Evolutionary conservation across 2,329 filamentous ascomycete species (phyloP).

Genomic region (Camillea tinctor): DNA sequence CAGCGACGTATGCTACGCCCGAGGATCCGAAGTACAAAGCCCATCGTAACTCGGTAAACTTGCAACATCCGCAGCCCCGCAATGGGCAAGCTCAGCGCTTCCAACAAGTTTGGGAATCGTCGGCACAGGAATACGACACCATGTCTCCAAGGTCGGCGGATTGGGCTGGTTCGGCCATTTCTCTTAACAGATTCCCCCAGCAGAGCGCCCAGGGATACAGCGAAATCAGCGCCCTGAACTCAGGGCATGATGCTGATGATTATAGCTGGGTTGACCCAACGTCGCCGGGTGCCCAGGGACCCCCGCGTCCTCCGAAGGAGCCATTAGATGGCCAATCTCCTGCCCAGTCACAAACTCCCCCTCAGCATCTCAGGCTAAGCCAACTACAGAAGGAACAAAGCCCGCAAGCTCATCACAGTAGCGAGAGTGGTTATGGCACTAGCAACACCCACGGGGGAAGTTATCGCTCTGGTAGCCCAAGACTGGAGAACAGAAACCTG

Average conservation of each 20-base stretch:
- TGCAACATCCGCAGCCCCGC: slow-evolving; percentile 77
- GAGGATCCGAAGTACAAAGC: slow-evolving; percentile 80
- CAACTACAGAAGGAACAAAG: slow-evolving; percentile 51
- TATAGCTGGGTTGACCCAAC: slow-evolving; percentile 38
- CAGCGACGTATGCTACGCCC: slow-evolving; percentile 54
- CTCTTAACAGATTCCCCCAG: slow-evolving; percentile 51
- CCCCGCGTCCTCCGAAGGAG: slow-evolving; percentile 63
- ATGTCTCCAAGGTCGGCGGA: slow-evolving; percentile 61
- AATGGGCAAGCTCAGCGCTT: slow-evolving; percentile 73
- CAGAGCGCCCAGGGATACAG: slow-evolving; percentile 49
- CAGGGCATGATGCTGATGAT: slow-evolving; percentile 40
- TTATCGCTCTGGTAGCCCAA: slow-evolving; percentile 50
- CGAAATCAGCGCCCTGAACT: slow-evolving; percentile 39
- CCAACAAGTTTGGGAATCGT: slow-evolving; percentile 69
- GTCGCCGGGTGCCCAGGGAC: slow-evolving; percentile 45
- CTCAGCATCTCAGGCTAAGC: slow-evolving; percentile 46
- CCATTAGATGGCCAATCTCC: slow-evolving; percentile 45
- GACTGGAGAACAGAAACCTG: slow-evolving; percentile 57
- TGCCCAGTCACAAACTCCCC: slow-evolving; percentile 40
- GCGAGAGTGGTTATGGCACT: slow-evolving; percentile 54
- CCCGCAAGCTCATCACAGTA: slow-evolving; percentile 56
- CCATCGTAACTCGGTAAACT: slow-evolving; percentile 75
- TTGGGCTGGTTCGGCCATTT: slow-evolving; percentile 61
- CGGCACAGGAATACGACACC: slow-evolving; percentile 66
- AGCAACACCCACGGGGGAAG: slow-evolving; percentile 45